Conservation (phyloP, 2,329 filamentous ascomycete genomes). For the Cadophora luteo-olivacea region DNA sequence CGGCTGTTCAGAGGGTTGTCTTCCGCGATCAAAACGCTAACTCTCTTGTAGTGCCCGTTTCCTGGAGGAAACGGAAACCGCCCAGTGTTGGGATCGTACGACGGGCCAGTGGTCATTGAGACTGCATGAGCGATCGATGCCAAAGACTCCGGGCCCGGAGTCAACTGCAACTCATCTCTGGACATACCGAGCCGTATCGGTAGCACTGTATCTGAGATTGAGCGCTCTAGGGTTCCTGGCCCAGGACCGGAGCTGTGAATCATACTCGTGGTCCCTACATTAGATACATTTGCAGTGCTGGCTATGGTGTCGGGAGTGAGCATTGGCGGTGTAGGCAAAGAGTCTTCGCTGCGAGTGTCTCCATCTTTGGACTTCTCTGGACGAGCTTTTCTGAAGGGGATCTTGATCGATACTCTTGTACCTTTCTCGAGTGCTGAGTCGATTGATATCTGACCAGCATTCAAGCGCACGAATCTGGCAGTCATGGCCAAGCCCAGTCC, state of each 20-base stretch:
- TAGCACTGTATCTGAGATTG: constrained; percentile 14
- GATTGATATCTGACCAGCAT: constrained; percentile 37
- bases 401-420: constrained; percentile 36
- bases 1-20: constrained; percentile 85
- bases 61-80: constrained; percentile 23
- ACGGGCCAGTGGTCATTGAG: constrained; percentile 13
- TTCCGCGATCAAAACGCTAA: constrained; percentile 73
- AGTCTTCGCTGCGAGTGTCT: neutral
- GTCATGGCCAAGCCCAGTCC: constrained; percentile 36
- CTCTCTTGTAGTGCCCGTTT: neutral
- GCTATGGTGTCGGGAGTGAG: constrained; percentile 16
- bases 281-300: neutral
- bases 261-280: neutral
- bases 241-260: neutral
- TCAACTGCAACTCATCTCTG: constrained; percentile 13
- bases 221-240: constrained; percentile 18
- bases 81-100: constrained; percentile 17
- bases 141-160: constrained; percentile 17
- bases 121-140: constrained; percentile 20
- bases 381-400: constrained; percentile 35
- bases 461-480: constrained; percentile 36
- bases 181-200: constrained; percentile 7
- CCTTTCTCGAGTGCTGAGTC: constrained; percentile 29
- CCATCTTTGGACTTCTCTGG: neutral
- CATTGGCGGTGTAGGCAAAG: constrained; percentile 28